These are phyloP conservation scores for Gardenia jasminoides DNA, from an alignment of 257 asterid genomes.

Conservation along the genomic window DNA sequence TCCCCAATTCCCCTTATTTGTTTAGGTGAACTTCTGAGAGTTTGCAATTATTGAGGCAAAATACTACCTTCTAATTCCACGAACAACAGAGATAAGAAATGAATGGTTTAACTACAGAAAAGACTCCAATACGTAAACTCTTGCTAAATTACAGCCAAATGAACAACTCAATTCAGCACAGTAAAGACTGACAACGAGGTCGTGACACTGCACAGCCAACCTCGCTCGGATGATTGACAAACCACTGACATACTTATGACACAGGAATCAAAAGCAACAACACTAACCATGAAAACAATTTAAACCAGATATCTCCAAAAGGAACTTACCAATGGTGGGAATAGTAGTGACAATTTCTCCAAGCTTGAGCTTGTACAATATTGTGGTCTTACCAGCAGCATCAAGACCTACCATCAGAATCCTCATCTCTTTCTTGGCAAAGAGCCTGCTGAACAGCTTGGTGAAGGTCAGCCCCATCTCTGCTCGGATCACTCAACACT, in stretches of 20 bases:
- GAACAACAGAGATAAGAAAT: not conserved
- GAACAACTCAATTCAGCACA: not conserved
- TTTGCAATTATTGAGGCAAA: not conserved
- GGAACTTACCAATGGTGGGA: constrained; percentile 37
- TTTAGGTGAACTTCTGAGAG: not conserved
- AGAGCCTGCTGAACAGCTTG: constrained; percentile 41
- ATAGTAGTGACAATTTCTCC: constrained; percentile 47
- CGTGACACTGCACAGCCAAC: too few species aligned
- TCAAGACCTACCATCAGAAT: constrained; percentile 47
- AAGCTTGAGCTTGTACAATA: constrained; percentile 42
- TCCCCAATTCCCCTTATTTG: not conserved
- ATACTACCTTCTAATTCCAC: not conserved
- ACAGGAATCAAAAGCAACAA: not conserved
- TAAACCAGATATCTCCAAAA: not conserved
- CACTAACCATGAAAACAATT: not conserved
- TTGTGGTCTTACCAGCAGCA: constrained; percentile 47
- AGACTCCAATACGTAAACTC: not conserved
- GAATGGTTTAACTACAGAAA: not conserved
- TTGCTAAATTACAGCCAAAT: not conserved
- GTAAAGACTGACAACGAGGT: not conserved
- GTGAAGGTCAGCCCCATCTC: constrained; percentile 44
- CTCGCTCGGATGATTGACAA: not conserved
- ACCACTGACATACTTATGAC: not conserved
- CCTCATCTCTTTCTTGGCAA: constrained; percentile 45
- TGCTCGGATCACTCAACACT: constrained; percentile 23